Evolutionary conservation across 2,329 filamentous ascomycete genomes (phyloP).

Genomic region (Bipolaris zeicola): DNA sequence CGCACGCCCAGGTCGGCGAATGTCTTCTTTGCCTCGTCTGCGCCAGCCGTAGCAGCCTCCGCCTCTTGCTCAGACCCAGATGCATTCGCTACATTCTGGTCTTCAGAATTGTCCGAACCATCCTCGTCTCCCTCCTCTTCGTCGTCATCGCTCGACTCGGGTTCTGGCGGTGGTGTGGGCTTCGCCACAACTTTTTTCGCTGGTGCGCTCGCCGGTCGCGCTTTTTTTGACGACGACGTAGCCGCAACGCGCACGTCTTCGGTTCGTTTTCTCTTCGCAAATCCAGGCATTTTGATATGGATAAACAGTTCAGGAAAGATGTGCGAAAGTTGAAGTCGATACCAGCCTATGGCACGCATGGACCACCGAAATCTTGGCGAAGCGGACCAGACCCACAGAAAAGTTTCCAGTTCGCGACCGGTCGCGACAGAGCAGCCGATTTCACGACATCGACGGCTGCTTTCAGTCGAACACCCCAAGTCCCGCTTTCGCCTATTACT

Average conservation of each 20-base stretch:
- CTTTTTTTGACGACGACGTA: slow-evolving; percentile 19
- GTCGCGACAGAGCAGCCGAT: slow-evolving; percentile 7
- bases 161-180: slow-evolving; percentile 24
- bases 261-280: slow-evolving; percentile 53
- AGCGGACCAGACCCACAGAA: slow-evolving; percentile 16
- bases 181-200: slow-evolving; percentile 21
- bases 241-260: slow-evolving; percentile 8
- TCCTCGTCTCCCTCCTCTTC: slow-evolving; percentile 4
- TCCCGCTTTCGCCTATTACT: not conserved
- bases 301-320: slow-evolving; percentile 2
- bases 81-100: not conserved
- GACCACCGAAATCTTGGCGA: slow-evolving; percentile 19
- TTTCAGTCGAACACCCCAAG: not conserved
- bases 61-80: not conserved
- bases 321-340: slow-evolving; percentile 1
- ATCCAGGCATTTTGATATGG: slow-evolving; percentile 43
- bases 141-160: slow-evolving; percentile 35
- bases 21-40: slow-evolving; percentile 59
- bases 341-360: not conserved
- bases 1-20: slow-evolving; percentile 80
- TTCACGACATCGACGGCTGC: slow-evolving; percentile 3
- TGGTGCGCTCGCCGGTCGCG: slow-evolving; percentile 23
- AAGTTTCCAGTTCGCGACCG: slow-evolving; percentile 17
- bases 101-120: not conserved
- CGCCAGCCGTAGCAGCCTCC: slow-evolving; percentile 1